phyloP scores from a whole-genome alignment of 2,329 filamentous ascomycete genomes.

The Helotiales sp. region DNA sequence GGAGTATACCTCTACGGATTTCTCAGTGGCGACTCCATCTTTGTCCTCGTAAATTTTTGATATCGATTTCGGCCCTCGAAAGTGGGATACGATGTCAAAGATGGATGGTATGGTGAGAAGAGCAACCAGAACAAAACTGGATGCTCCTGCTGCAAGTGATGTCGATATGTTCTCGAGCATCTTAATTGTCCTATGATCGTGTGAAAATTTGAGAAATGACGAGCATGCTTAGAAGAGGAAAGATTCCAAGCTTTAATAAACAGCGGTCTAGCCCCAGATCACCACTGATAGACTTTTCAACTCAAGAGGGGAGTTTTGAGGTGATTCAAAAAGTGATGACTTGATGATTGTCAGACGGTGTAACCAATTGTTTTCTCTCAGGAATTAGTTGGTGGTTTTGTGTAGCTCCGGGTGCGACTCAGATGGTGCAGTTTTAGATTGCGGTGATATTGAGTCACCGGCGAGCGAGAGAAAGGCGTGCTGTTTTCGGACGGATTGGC shows the following conservation, averaged over 20 bases:
- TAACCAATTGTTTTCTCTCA: not conserved
- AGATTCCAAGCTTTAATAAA: constrained; percentile 3
- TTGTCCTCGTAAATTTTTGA: constrained; percentile 65
- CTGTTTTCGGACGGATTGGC: not conserved
- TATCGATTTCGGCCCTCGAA: constrained; percentile 41
- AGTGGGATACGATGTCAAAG: constrained; percentile 44
- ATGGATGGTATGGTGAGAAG: constrained; percentile 48
- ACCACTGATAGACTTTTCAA: not conserved
- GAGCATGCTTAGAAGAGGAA: constrained; percentile 4
- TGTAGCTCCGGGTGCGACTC: not conserved
- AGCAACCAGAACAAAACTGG: constrained; percentile 44
- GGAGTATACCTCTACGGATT: constrained; percentile 66
- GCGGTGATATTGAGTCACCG: constrained; percentile 16
- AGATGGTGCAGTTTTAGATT: not conserved
- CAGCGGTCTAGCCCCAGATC: not conserved
- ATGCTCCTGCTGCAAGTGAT: constrained; percentile 34
- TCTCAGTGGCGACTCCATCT: constrained; percentile 71
- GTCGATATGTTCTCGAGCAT: constrained; percentile 61
- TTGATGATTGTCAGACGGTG: not conserved
- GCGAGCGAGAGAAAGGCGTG: constrained; percentile 1
- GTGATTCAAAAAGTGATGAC: not conserved
- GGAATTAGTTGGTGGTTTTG: not conserved
- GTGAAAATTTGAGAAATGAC: not conserved
- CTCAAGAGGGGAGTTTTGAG: not conserved
- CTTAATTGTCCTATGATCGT: constrained; percentile 47